Evolutionary conservation across 2,329 filamentous ascomycete species (phyloP), one percentile per base, ranked within the genome.

Genomic region (Elsinoe ampelina): DNA sequence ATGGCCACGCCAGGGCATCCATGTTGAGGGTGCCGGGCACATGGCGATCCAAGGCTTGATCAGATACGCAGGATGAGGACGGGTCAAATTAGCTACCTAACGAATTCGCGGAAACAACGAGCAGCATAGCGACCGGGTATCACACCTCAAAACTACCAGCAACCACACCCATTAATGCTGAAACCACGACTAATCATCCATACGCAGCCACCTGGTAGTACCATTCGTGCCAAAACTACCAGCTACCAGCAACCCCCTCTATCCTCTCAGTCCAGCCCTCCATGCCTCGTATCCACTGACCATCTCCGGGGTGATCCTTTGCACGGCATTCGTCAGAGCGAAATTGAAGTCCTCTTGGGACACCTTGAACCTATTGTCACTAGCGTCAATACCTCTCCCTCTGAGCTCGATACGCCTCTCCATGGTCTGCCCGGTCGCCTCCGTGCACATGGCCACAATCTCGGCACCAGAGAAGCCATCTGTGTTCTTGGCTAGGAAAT

Each of bases 381-480:
- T 70, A 58, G 2, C 68, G 61, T n/a, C 65, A 68, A 63, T 66
- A 30, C 71, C 63, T 11, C 80, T 65, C 75, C 45, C 32, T 51
- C 32, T 11, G 15, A 57, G 30, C 35, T 52, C 48, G 15, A 52
- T 52, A 26, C 48, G 48, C 8, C 71, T 66, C 7, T 63, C 61
- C 38, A 71, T 67, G 10, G 68, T 68, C 56, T 67, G 57, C 30
- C 71, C 66, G 42, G 72, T 70, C 1, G 68, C 68, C 20, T 69
- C 63, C 15, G 68, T 63, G 62, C 74, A 77, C 3, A 86, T 77
- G 17, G 74, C 77, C 39, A 83, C 80, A 59, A 96, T 81, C 71
- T 96, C 92, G 0, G 91, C 90, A 2, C 91, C 91, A 1, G 89
- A 93, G 68, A 87, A 89, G 0, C 89, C 89, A 6, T 90, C 85